Evolutionary conservation across 2,329 filamentous ascomycete species (phyloP), one percentile per base, ranked within the genome.

Genomic region (Elsinoe ampelina): DNA sequence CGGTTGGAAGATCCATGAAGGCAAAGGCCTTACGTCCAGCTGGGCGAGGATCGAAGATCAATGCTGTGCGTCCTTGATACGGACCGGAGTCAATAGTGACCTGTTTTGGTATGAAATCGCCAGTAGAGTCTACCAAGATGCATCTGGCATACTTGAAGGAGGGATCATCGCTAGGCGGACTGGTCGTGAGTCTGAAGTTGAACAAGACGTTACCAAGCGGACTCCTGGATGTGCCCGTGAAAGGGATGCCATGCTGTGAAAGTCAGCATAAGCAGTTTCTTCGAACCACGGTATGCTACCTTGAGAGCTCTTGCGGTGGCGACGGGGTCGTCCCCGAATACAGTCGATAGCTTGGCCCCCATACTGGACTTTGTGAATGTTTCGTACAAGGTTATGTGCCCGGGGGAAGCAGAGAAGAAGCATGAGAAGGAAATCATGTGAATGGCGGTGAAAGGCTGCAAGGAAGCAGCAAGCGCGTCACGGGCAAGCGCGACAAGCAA

Each of bases 1-100:
- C 60, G n/a, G 48, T 36, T 26, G 58, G 57, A 35, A 61, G 58
- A 11, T 60, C 54, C 30, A 26, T 45, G 41, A 45, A 45, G 12
- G 41, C 19, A 3, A 45, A 26, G 5, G 10, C 41, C 12, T 11
- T 19, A 42, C 41, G 19, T 19, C 41, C 19, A 19, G 45, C 26
- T 4, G 32, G 45, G 30, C 17, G 32, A 2, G 45, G 41, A 5
- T 17, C 15, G 12, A 45, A 12, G 19, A 45, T 45, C 5, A 45
- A 19, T 22, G 41, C 41, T 12, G 20, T 45, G 11, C 41, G 19
- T n/a, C 41, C 41, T 45, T 19, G 11, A 22, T 45, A 45, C 20
- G n/a, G 41, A n/a, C 41, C 15, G 5, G 11, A 19, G 41, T 19
- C 20, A 6, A 45, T 19, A 12, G 15, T 22, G 15, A 45, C 41